Evolutionary conservation across 257 asterid species (phyloP).

Genomic region (Solanum stenotomum): DNA sequence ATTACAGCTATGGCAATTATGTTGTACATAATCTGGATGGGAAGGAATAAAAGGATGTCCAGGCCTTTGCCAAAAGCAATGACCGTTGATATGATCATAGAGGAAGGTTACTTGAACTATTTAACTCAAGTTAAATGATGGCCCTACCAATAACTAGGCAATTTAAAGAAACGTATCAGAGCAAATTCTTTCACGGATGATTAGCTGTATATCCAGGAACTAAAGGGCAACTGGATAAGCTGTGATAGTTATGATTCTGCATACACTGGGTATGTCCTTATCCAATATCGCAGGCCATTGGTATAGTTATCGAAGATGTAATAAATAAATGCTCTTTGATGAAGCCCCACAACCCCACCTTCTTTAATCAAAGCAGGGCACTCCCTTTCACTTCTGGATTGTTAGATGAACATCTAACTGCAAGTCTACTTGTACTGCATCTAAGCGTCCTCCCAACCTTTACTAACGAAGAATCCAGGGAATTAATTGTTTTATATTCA

Average conservation of each 20-base stretch:
- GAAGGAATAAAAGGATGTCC: background rate
- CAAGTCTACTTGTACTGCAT: background rate
- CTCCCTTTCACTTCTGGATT: background rate
- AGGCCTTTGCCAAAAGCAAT: background rate
- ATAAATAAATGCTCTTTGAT: background rate
- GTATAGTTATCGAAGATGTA: background rate
- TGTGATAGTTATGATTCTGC: background rate
- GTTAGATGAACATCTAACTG: background rate
- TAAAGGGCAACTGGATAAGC: background rate
- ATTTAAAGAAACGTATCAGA: background rate
- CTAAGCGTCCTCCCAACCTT: background rate
- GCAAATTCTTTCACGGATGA: background rate
- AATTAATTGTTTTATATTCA: background rate
- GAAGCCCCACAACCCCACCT: background rate
- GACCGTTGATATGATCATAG: background rate
- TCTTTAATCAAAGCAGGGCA: background rate
- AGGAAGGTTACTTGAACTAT: background rate
- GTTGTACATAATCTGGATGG: background rate
- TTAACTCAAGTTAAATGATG: background rate
- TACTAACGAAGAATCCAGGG: background rate
- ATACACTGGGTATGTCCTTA: background rate
- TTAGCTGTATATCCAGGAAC: background rate
- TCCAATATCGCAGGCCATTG: background rate
- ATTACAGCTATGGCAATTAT: background rate
- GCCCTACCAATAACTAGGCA: background rate